A percentile compares a stretch with the other conserved stretches of the same genome.
Evolutionary conservation across 495 filamentous ascomycete species (phyloP).

Genomic region (Penicillium roqueforti): DNA sequence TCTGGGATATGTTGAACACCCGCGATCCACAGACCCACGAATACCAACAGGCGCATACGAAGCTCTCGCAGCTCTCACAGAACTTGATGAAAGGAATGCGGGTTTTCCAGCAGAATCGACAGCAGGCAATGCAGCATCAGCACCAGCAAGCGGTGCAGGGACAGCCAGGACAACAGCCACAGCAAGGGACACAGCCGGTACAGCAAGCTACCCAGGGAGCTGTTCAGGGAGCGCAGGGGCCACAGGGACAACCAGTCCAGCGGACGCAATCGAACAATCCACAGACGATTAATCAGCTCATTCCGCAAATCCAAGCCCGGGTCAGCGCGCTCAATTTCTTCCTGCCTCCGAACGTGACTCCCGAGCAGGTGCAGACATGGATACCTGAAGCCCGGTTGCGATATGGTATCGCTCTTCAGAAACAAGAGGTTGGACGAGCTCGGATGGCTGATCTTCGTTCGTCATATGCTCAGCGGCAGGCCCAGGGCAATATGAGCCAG

Average conservation of each 20-base stretch:
- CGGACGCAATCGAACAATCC: slow-evolving; percentile 40
- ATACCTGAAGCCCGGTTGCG: slow-evolving; percentile 48
- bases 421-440: slow-evolving; percentile 45
- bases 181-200: slow-evolving; percentile 32
- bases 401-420: slow-evolving; percentile 51
- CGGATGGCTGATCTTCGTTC: slow-evolving; percentile 37
- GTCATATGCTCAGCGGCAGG: slow-evolving; percentile 37
- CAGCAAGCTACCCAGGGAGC: neutral
- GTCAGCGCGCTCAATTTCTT: slow-evolving; percentile 45
- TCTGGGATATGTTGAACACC: slow-evolving; percentile 60
- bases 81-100: slow-evolving; percentile 59
- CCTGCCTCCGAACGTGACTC: slow-evolving; percentile 45
- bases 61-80: slow-evolving; percentile 60
- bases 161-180: slow-evolving; percentile 10
- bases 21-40: slow-evolving; percentile 52
- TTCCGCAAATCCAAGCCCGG: slow-evolving; percentile 44
- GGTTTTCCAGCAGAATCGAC: slow-evolving; percentile 40
- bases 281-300: slow-evolving; percentile 37
- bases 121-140: slow-evolving; percentile 36
- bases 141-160: slow-evolving; percentile 11
- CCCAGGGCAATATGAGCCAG: slow-evolving; percentile 33
- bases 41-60: slow-evolving; percentile 58
- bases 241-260: slow-evolving; percentile 27
- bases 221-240: neutral
- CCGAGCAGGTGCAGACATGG: slow-evolving; percentile 46